These are phyloP conservation scores for Pistacia vera DNA, from an alignment of 345 rosid species.

Conservation along the genomic window DNA sequence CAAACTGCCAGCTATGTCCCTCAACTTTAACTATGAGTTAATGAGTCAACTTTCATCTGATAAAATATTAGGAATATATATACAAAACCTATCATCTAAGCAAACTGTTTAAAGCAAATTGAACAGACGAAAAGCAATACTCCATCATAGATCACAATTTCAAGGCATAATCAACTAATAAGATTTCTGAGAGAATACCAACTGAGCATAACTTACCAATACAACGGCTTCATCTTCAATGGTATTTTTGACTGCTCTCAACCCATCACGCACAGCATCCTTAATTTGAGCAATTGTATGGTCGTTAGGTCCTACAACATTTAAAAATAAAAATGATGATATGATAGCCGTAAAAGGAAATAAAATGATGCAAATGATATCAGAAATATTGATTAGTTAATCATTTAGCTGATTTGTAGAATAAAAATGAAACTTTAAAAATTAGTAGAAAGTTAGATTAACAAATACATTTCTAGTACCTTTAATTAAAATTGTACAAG, in stretches of 20 bases:
- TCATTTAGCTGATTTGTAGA: neutral
- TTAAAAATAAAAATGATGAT: neutral
- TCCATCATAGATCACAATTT: neutral
- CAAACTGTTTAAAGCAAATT: neutral
- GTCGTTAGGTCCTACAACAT: conserved; percentile 83
- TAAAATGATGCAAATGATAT: neutral
- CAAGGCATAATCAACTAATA: no score
- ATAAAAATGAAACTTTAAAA: neutral
- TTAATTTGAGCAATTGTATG: conserved; percentile 98
- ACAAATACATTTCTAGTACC: conserved; percentile 40
- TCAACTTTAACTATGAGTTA: neutral
- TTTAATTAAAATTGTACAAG: conserved; percentile 93
- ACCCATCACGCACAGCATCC: conserved; percentile 97
- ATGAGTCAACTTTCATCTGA: neutral
- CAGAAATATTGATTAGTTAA: conserved; percentile 3
- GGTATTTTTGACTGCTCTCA: conserved; percentile 93
- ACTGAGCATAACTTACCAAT: conserved; percentile 51
- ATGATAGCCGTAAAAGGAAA: neutral
- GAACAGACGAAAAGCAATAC: neutral
- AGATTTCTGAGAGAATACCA: neutral
- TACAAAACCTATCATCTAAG: neutral
- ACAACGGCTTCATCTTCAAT: conserved; percentile 92
- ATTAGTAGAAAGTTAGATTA: neutral
- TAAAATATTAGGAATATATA: neutral
- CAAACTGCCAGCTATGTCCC: no score